Conservation (phyloP, 352 stramenopile species). For the Aphanomyces euteiches region DNA sequence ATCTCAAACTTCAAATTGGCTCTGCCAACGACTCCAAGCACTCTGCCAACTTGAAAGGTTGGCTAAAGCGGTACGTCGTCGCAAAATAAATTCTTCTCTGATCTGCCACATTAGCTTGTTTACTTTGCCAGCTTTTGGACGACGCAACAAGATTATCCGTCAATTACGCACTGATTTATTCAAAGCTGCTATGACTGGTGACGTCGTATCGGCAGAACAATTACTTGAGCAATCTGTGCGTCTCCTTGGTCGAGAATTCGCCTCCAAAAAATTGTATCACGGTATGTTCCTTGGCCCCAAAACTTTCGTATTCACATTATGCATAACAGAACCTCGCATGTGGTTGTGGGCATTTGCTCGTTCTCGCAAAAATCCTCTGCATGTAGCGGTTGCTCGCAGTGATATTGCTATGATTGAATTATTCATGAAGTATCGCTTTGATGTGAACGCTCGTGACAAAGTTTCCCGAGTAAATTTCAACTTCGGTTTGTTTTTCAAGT, state of each 20-base stretch:
- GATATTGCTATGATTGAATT: slow-evolving; percentile 56
- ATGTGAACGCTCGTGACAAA: slow-evolving; percentile 73
- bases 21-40: slow-evolving; percentile 60
- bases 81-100: neutral
- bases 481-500: slow-evolving; percentile 63
- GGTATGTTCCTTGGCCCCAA: neutral
- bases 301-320: slow-evolving; percentile 37
- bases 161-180: slow-evolving; percentile 65
- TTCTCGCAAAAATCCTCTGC: slow-evolving; percentile 71
- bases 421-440: slow-evolving; percentile 49
- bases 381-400: slow-evolving; percentile 59
- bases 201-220: slow-evolving; percentile 42
- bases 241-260: slow-evolving; percentile 26
- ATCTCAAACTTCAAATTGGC: slow-evolving; percentile 71
- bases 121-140: slow-evolving; percentile 35
- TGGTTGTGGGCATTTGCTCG: slow-evolving; percentile 63
- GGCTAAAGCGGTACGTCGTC: slow-evolving; percentile 34
- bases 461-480: slow-evolving; percentile 78
- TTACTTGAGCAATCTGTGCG: slow-evolving; percentile 40
- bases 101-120: slow-evolving; percentile 34
- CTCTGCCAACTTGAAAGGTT: slow-evolving; percentile 53
- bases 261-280: slow-evolving; percentile 21
- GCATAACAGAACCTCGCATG: slow-evolving; percentile 47
- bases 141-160: slow-evolving; percentile 38
- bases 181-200: slow-evolving; percentile 49